phyloP scores from a whole-genome alignment of 1,139 yeast species.

The Kurtzmaniella natalensis region DNA sequence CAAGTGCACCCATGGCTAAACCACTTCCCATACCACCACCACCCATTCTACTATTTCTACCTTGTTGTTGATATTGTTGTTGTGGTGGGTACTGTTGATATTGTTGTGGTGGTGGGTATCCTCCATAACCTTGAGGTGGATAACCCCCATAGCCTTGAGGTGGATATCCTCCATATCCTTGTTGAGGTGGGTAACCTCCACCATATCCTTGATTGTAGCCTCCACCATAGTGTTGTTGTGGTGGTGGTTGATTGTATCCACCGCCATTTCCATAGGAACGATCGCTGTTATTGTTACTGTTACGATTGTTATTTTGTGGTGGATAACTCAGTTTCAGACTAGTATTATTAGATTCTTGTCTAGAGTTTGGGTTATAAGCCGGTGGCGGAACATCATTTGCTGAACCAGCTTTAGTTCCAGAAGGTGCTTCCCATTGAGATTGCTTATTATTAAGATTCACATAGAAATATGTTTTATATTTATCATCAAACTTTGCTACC shows the following conservation, averaged over 20 bases:
- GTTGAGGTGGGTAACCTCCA: constrained; percentile 10
- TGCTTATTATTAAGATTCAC: constrained; percentile 67
- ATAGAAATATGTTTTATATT: constrained; percentile 74
- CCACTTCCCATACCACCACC: constrained; percentile 29
- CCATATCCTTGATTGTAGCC: constrained; percentile 16
- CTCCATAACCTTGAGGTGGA: constrained; percentile 11
- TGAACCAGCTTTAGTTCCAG: constrained; percentile 45
- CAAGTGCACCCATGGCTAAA: constrained; percentile 71
- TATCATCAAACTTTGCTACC: constrained; percentile 81
- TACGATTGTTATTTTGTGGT: constrained; percentile 12
- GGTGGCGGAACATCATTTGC: constrained; percentile 29
- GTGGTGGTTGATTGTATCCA: constrained; percentile 14
- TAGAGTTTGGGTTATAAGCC: constrained; percentile 25
- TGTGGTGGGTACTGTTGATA: constrained; percentile 10
- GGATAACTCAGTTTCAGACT: constrained; percentile 9
- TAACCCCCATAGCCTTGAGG: constrained; percentile 19
- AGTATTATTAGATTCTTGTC: constrained; percentile 1
- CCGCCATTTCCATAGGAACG: constrained; percentile 2
- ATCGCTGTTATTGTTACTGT: constrained; percentile 11
- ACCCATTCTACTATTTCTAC: constrained; percentile 2
- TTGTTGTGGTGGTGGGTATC: constrained; percentile 11
- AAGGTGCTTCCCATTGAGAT: constrained; percentile 91
- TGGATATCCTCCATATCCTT: constrained; percentile 13
- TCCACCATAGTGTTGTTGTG: constrained; percentile 16
- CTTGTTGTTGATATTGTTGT: constrained; percentile 13